These are phyloP conservation scores for Psilocybe sp. DNA, from an alignment of 768 basidiomycete species.

Conservation along the genomic window DNA sequence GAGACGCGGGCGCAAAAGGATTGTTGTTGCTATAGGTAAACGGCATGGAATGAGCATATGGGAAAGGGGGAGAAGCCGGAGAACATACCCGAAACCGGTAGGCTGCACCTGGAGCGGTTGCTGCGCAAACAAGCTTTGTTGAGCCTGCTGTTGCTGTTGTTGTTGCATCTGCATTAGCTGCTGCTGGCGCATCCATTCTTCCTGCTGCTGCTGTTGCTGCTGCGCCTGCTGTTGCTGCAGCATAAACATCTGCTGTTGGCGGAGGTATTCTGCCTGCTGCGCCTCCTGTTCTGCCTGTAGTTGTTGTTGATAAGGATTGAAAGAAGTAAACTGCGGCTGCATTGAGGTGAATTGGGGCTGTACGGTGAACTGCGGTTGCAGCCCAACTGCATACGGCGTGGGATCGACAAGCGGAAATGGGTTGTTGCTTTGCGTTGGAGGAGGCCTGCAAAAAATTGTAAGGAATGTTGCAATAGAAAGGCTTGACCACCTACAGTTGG, in stretches of 20 bases:
- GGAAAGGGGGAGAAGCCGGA: not conserved
- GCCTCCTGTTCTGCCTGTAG: slow-evolving; percentile 80
- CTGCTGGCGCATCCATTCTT: slow-evolving; percentile 45
- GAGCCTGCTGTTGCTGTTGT: slow-evolving; percentile 51
- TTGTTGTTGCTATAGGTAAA: slow-evolving; percentile 79
- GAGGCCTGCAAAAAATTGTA: slow-evolving; percentile 18
- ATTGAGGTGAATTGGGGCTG: slow-evolving; percentile 78
- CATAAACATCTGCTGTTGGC: slow-evolving; percentile 70
- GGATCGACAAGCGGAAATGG: slow-evolving; percentile 65
- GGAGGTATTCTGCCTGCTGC: slow-evolving; percentile 74
- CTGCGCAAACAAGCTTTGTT: slow-evolving; percentile 45
- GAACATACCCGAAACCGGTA: slow-evolving; percentile 71
- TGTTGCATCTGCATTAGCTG: slow-evolving; percentile 47
- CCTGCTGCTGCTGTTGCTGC: slow-evolving; percentile 55
- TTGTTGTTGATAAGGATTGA: slow-evolving; percentile 94
- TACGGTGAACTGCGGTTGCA: slow-evolving; percentile 54
- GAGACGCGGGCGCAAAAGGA: slow-evolving; percentile 73
- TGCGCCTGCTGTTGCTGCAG: slow-evolving; percentile 54
- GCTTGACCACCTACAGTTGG: slow-evolving; percentile 56
- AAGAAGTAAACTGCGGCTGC: slow-evolving; percentile 86
- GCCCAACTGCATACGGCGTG: slow-evolving; percentile 52
- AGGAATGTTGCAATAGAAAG: slow-evolving; percentile 7
- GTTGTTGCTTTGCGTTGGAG: slow-evolving; percentile 40
- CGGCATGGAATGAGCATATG: slow-evolving; percentile 14
- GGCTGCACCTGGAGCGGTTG: slow-evolving; percentile 53